Base-by-base conservation (phyloP, 2,329 filamentous ascomycete species). In the Phaeoacremonium minimum region DNA sequence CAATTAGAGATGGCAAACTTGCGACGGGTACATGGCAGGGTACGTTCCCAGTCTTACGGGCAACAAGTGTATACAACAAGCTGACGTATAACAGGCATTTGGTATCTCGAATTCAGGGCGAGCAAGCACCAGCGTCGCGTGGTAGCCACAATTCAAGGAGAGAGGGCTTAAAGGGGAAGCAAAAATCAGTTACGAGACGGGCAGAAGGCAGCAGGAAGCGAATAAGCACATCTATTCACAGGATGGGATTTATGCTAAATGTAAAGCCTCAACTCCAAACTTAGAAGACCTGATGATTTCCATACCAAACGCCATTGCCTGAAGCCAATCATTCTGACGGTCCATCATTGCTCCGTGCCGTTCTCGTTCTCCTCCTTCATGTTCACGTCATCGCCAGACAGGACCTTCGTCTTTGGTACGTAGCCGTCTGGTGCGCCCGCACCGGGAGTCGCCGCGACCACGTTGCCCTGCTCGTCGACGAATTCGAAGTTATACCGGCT, bases 401-500 rank as follows among this genome's bases (percentile, higher is more conserved):
- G 63, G 11, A 89, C 75, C 55, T 81, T 85, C 2, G 74, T 78
- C 57, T 75, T 73, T 4, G 79, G 80, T 11, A 75, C 67, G 42
- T 77, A 75, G n/a, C 70, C 71, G 7, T 77, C 69, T 12, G 78
- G 71, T 4, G 56, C 51, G 2, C 74, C 76, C 3, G 77, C 71
- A 6, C 89, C 88, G 0, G 90, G 90, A 4, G 90, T 96, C 18
- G 82, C 74, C 3, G 89, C 87, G 15, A 91, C 86, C 6, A 95
- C 83, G 38, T 94, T 83, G 41, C 89, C 91, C 33, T 87, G 76
- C 64, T 98, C 93, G 58, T 98, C 88, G 30, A 97, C 85, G 51
- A 95, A 97, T 57, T 98, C 90, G 57, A 97, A 97, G 64, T 96
- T 94, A 67, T 97, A 98, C 37, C 89, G 77, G 46, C 89, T 95